Evolutionary conservation across 805 yeast genomes (phyloP), one percentile per base, ranked within the genome.

Genomic region (Candida lessepsii): DNA sequence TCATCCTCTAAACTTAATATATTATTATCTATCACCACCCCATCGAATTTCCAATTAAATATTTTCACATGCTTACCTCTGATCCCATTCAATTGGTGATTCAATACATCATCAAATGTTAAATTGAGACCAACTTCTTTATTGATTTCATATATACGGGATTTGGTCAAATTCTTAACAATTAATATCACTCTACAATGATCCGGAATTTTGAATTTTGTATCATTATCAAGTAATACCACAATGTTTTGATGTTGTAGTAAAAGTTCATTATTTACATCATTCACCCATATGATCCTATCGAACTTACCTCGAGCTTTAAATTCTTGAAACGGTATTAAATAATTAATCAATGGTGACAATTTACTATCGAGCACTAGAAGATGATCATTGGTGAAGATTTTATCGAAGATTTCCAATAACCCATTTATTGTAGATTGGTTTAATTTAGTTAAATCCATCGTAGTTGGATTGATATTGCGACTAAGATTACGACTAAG

Each of bases 301-400:
- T 64, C 67, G 35, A 83, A 74, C 38, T 79, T 63, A 3, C 74
- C 81, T 27, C 60, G 65, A 27, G 66, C 65, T 49, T 76, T 76
- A 21, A 83, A 64, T 6, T 58, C 54, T 40, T 76, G 70, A 55
- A 81, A 81, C 9, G 83, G 76, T 9, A 80, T 72, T 25, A 81
- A 60, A 26, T 64, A 64, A 52, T 83, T 78, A 41, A 83, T 58
- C 9, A 74, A 52, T 1, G 74, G 61, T 2, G 83, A 67, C 27
- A 81, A 52, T 3, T 58, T 51, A 23, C 64, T 63, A 44, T 81
- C 83, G 24, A 80, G 56, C 11, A 72, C 49, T 39, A 74, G 46
- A 29, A 63, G 51, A 45, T 59, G 61, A 39, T 55, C 53, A 10
- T 48, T 37, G 9, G 66, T 52, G 37, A 49, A 50, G 11, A 65